Conservation (phyloP, 140 eudicot genomes). For the Anethum foeniculum region DNA sequence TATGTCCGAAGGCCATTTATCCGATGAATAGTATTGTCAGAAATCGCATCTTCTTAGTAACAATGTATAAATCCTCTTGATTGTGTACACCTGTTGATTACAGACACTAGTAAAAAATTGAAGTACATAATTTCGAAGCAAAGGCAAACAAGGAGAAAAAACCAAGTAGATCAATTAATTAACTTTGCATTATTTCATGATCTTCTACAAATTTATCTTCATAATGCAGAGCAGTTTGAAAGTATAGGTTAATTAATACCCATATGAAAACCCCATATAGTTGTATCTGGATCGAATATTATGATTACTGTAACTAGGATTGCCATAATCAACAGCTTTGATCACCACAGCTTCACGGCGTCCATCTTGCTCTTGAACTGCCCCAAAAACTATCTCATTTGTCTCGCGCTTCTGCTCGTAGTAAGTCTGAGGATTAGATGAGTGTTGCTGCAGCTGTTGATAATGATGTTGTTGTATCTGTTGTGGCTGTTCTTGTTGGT, state of each 20-base stretch:
- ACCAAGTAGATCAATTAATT: neutral
- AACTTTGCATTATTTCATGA: neutral
- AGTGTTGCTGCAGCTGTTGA: conserved; percentile 34
- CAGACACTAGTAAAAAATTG: neutral
- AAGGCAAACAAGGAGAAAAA: neutral
- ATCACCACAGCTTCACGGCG: conserved; percentile 72
- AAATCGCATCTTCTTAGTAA: neutral
- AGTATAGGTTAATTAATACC: conserved; percentile 23
- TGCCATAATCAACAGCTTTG: conserved; percentile 70
- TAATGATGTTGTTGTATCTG: conserved; percentile 38
- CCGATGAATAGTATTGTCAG: neutral
- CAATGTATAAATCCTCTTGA: neutral
- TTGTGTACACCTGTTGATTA: neutral
- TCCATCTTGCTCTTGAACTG: conserved; percentile 82
- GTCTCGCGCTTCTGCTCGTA: conserved; percentile 54
- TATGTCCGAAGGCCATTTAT: neutral
- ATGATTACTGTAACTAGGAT: conserved; percentile 34
- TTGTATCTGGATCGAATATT: conserved; percentile 68
- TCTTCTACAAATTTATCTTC: conserved; percentile 1
- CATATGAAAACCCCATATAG: conserved; percentile 62
- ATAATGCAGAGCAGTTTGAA: neutral
- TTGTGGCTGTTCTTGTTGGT: conserved; percentile 31
- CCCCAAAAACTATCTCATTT: conserved; percentile 83
- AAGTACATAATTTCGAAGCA: neutral
- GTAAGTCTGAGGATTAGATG: conserved; percentile 45